Percentiles rank a stretch among this genome's conserved stretches.
These are phyloP conservation scores for Solanum etuberosum DNA, from an alignment of 257 asterid species.

Conservation along the genomic window DNA sequence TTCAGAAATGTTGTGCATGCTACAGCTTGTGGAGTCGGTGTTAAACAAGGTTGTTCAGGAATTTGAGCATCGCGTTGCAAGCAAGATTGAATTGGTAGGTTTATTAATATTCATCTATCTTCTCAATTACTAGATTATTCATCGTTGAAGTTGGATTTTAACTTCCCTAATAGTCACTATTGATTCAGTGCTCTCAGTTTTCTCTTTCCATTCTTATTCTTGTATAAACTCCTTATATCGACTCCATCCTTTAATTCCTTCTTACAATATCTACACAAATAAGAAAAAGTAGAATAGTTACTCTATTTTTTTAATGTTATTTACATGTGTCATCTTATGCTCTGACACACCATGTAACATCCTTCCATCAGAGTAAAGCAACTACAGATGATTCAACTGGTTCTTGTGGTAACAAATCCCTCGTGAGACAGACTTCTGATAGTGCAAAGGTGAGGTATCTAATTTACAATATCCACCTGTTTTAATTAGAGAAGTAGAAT, in stretches of 20 bases:
- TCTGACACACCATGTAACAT: not conserved
- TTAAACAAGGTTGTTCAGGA: conserved; percentile 76
- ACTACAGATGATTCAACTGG: conserved; percentile 22
- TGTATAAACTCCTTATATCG: not conserved
- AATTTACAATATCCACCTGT: not conserved
- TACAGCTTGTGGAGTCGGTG: conserved; percentile 87
- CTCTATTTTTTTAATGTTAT: not conserved
- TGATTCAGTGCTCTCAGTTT: not conserved
- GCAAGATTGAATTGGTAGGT: conserved; percentile 54
- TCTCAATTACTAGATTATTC: not conserved
- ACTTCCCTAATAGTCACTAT: not conserved
- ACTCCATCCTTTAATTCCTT: not conserved
- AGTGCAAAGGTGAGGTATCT: conserved; percentile 30
- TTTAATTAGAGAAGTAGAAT: not conserved
- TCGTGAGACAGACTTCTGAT: conserved; percentile 20
- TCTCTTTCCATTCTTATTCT: not conserved
- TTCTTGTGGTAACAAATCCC: conserved; percentile 24
- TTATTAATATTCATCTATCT: not conserved
- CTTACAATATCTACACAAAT: not conserved
- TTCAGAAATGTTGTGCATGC: conserved; percentile 8
- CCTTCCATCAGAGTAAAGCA: conserved; percentile 43
- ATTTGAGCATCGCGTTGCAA: conserved; percentile 67
- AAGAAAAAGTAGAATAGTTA: not conserved
- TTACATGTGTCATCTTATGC: not conserved
- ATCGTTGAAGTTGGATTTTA: not conserved